Conservation (phyloP, 2,329 filamentous ascomycete genomes). For the Biscogniauxia sp. region DNA sequence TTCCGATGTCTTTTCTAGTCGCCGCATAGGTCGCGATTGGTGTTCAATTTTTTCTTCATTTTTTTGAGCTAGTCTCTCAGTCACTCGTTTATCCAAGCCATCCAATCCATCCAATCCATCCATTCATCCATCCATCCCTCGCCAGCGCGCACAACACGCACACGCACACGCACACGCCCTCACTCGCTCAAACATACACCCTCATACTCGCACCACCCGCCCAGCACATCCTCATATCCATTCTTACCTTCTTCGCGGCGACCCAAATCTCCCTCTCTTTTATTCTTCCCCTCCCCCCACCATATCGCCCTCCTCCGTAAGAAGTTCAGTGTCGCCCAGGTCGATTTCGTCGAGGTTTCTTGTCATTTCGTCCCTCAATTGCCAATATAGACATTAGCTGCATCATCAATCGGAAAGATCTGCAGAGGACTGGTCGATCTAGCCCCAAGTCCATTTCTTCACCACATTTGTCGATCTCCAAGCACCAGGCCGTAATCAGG, state of each 20-base stretch:
- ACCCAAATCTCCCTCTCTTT: too few species aligned
- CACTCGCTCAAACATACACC: too few species aligned
- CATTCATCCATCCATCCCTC: constrained; percentile 7
- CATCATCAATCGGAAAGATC: constrained; percentile 18
- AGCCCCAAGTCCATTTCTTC: constrained; percentile 16
- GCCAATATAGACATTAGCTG: constrained; percentile 14
- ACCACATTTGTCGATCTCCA: constrained; percentile 18
- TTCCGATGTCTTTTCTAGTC: constrained; percentile 28
- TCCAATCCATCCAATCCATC: constrained; percentile 8
- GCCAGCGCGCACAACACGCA: constrained; percentile 7
- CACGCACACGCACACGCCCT: too few species aligned
- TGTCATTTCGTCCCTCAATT: constrained; percentile 11
- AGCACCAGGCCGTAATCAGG: constrained; percentile 6
- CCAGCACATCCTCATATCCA: constrained; percentile 2
- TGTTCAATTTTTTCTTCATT: constrained; percentile 26
- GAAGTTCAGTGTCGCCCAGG: neutral
- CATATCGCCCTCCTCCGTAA: neutral
- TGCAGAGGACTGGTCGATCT: constrained; percentile 18
- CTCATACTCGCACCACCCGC: constrained; percentile 6
- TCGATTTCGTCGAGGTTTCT: neutral
- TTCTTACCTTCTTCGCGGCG: neutral
- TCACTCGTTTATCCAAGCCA: constrained; percentile 45
- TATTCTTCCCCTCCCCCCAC: neutral
- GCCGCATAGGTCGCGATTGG: constrained; percentile 26
- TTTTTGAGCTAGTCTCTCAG: constrained; percentile 47